Conservation (phyloP, 2,329 filamentous ascomycete genomes). For the Cytospora chrysosperma region DNA sequence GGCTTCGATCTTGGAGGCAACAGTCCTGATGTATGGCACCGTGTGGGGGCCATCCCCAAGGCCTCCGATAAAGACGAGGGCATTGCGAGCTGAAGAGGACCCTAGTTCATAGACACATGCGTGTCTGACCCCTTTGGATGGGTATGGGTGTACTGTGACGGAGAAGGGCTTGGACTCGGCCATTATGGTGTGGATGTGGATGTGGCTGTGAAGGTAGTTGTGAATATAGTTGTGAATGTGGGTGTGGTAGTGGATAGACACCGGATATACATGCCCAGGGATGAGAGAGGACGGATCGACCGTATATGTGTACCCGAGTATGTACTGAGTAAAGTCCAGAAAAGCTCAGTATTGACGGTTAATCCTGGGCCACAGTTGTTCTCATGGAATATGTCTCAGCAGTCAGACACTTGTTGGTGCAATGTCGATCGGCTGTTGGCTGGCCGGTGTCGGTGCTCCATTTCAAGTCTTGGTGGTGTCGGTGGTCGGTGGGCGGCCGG, state of each 20-base stretch:
- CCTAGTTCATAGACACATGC: slow-evolving; percentile 31
- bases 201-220: background rate
- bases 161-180: slow-evolving; percentile 22
- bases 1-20: slow-evolving; percentile 45
- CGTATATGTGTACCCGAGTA: background rate
- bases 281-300: background rate
- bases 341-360: background rate
- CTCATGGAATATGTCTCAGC: background rate
- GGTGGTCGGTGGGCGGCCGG: background rate
- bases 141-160: slow-evolving; percentile 31
- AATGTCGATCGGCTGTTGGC: background rate
- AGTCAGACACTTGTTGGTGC: background rate
- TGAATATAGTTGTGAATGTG: no score
- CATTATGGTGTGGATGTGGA: slow-evolving; percentile 17
- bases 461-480: no score
- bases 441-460: background rate
- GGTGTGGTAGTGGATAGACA: no score
- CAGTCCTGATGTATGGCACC: slow-evolving; percentile 53
- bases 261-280: no score
- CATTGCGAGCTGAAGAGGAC: slow-evolving; percentile 41
- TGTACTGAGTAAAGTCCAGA: background rate
- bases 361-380: background rate
- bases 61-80: slow-evolving; percentile 68
- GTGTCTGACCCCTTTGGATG: slow-evolving; percentile 26
- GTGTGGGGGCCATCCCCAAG: slow-evolving; percentile 69